Evolutionary conservation across 768 basidiomycete species (phyloP).

Genomic region (Harrya chromipes): DNA sequence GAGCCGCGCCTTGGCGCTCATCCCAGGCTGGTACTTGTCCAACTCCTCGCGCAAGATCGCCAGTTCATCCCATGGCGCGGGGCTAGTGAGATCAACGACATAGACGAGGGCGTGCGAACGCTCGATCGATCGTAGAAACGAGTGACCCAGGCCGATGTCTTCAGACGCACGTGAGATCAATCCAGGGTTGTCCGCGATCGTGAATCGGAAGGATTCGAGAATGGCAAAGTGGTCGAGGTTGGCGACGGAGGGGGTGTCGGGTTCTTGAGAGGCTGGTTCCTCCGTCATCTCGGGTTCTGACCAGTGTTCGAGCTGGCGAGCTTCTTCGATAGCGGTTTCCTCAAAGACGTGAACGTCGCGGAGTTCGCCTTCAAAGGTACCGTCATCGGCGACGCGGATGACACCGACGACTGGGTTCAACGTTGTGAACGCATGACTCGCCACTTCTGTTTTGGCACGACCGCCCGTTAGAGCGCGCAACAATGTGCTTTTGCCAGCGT

Average conservation of each 20-base stretch:
- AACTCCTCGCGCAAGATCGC: conserved; percentile 73
- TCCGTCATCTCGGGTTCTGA: neutral
- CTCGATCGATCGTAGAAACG: conserved; percentile 91
- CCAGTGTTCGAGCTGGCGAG: conserved; percentile 38
- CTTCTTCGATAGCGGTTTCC: conserved; percentile 60
- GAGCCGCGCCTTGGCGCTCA: conserved; percentile 73
- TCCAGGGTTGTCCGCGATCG: conserved; percentile 96
- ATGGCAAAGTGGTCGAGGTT: conserved; percentile 48
- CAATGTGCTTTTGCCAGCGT: conserved; percentile 90
- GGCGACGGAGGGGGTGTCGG: neutral
- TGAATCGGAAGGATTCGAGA: conserved; percentile 82
- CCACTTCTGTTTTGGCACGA: conserved; percentile 79
- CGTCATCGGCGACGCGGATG: conserved; percentile 79
- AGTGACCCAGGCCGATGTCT: conserved; percentile 90
- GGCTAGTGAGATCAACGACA: conserved; percentile 81
- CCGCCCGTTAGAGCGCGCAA: conserved; percentile 87
- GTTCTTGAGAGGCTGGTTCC: neutral
- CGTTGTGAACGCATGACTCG: conserved; percentile 92
- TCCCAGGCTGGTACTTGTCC: conserved; percentile 74
- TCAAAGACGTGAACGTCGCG: conserved; percentile 53
- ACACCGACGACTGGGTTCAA: conserved; percentile 92
- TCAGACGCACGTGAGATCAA: conserved; percentile 81
- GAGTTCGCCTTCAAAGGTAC: conserved; percentile 64
- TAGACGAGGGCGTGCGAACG: conserved; percentile 87
- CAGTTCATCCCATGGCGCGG: conserved; percentile 78